Evolutionary conservation across 2,329 filamentous ascomycete species (phyloP).

Genomic region (Aspergillus fijiensis): DNA sequence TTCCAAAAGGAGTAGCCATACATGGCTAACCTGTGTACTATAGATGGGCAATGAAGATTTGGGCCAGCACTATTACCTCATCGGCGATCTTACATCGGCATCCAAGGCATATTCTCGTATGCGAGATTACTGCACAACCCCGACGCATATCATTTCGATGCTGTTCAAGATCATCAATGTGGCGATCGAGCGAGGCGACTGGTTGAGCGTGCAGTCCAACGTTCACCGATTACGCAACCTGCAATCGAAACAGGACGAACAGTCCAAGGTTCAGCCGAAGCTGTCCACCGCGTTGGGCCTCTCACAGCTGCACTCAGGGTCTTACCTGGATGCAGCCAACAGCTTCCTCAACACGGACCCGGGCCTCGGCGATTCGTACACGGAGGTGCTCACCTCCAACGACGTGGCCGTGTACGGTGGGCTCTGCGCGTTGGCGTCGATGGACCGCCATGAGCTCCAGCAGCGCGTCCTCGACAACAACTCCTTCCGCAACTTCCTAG

Average conservation of each 20-base stretch:
- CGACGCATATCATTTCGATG: constrained; percentile 80
- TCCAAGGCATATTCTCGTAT: constrained; percentile 79
- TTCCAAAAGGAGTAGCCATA: neutral
- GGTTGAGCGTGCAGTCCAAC: constrained; percentile 65
- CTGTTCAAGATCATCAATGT: constrained; percentile 75
- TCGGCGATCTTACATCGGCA: constrained; percentile 70
- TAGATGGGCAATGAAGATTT: constrained; percentile 95
- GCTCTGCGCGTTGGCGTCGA: constrained; percentile 83
- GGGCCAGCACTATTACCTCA: constrained; percentile 76
- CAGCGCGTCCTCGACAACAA: constrained; percentile 73
- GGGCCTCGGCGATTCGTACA: constrained; percentile 59
- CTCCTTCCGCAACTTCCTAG: constrained; percentile 81
- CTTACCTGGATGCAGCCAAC: constrained; percentile 67
- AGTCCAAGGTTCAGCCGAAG: constrained; percentile 61
- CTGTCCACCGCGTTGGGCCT: constrained; percentile 63
- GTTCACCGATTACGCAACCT: constrained; percentile 57
- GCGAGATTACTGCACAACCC: constrained; percentile 83
- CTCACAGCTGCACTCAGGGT: constrained; percentile 56
- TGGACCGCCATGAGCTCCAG: constrained; percentile 77
- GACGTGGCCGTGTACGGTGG: constrained; percentile 92
- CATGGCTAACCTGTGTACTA: constrained; percentile 11
- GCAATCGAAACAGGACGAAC: constrained; percentile 58
- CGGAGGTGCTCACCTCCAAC: constrained; percentile 74
- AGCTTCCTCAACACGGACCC: constrained; percentile 67
- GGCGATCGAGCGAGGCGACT: constrained; percentile 73